Conservation (phyloP, 2,329 filamentous ascomycete genomes). For the Cryphonectria naterciae region DNA sequence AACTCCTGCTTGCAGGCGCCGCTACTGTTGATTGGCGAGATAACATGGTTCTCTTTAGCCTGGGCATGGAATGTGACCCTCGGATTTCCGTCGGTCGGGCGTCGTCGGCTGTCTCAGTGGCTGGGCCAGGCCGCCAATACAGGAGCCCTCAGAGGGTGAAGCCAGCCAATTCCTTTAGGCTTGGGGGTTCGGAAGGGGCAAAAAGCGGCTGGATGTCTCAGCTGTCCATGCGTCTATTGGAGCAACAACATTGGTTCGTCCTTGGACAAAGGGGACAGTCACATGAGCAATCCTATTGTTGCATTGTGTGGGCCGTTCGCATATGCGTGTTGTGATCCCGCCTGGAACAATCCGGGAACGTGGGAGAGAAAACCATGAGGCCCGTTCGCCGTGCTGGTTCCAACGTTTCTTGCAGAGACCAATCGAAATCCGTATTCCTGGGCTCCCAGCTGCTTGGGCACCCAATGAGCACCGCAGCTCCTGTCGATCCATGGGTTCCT, state of each 20-base stretch:
- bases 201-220: conserved; percentile 13
- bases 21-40: background rate
- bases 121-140: background rate
- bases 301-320: background rate
- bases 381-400: conserved; percentile 4
- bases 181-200: background rate
- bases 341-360: background rate
- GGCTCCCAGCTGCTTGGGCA: background rate
- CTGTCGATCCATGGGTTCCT: background rate
- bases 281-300: conserved; percentile 6
- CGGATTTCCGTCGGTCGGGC: background rate
- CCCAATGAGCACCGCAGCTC: background rate
- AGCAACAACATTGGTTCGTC: background rate
- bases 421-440: background rate
- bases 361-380: background rate
- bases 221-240: background rate
- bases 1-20: background rate
- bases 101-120: background rate
- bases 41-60: background rate
- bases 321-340: background rate
- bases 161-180: background rate
- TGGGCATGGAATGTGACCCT: background rate
- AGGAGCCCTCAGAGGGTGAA: background rate
- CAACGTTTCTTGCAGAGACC: background rate
- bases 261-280: background rate